Base-by-base conservation (phyloP, 2,329 filamentous ascomycete species). In the Claviceps spartinae region DNA sequence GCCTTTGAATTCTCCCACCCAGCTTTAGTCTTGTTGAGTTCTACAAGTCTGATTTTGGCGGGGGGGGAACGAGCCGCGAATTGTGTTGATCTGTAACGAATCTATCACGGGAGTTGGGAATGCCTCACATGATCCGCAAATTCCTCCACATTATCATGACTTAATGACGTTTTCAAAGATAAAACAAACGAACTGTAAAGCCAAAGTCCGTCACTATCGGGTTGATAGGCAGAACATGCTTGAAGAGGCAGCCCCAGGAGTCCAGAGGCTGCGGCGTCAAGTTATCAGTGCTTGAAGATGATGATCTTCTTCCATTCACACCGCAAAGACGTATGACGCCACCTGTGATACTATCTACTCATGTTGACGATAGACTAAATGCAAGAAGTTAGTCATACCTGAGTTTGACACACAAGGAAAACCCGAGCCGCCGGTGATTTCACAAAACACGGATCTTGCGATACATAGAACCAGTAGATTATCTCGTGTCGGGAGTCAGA, bases 11-110 rank as follows among this genome's bases (percentile, higher is more conserved):
- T 41, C 37, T 22, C n/a, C 7, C 37, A 36, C 16, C 13, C 9
- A 26, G 20, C 41, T 44, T 16, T 44, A 45, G 30, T 13, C 16
- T 30, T n/a, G 3, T 41, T 5, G 22, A 16, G 20, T 11, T 36
- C 37, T 43, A 18, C 13, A 44, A 44, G n/a, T 30, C 5, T 30
- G 16, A 44, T 76, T 54, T 64, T 67, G 0, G 57, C 65, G 0
- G 60, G 59, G 63, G 63, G 1, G 60, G 5, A 54, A 22, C 26
- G 16, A 47, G 44, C 69, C 2, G 59, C 61, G 1, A 60, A 60
- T 55, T 1, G 57, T 61, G 0, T 60, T 60, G 26, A 24, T 44
- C 6, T 11, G 18, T 38, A 40, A 43, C 24, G 3, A 22, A 18
- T 18, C 20, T 48, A 26, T 9, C 20, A 40, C 11, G 20, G 20